Conservation (phyloP, 352 stramenopile genomes). For the Pythium coloratum region DNA sequence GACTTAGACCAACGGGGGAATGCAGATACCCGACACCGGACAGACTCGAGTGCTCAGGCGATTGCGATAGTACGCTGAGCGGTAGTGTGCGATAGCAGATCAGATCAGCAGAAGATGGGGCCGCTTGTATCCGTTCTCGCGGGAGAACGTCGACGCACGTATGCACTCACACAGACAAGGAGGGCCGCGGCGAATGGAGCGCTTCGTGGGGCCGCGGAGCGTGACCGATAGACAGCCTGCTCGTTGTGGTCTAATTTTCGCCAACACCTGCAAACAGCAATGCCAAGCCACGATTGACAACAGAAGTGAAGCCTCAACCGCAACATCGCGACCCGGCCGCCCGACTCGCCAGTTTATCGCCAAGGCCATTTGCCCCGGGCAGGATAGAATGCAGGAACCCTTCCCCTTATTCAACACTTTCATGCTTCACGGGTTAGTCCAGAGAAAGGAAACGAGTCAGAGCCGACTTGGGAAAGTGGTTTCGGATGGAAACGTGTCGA, state of each 20-base stretch:
- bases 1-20: neutral
- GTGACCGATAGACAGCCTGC: neutral
- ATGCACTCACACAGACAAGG: neutral
- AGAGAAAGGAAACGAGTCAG: slow-evolving; percentile 5
- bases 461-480: slow-evolving; percentile 1
- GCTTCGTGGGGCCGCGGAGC: neutral
- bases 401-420: slow-evolving; percentile 10
- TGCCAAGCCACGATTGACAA: slow-evolving; percentile 21
- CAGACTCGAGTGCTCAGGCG: neutral
- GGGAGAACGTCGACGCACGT: neutral
- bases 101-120: neutral
- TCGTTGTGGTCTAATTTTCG: neutral
- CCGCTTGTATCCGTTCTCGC: neutral
- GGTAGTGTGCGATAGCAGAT: too few species aligned
- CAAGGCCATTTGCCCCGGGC: neutral
- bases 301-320: neutral
- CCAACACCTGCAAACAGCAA: slow-evolving; percentile 1
- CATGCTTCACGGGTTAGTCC: neutral
- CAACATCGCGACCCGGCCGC: neutral
- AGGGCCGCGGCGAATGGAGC: neutral
- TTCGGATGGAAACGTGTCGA: neutral
- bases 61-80: neutral
- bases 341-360: slow-evolving; percentile 4
- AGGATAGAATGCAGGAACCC: neutral
- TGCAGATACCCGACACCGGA: neutral